A percentile compares a stretch with the other conserved stretches of the same genome.
These are phyloP conservation scores for Penstemon barbatus DNA, from an alignment of 257 asterid genomes.

Conservation along the genomic window DNA sequence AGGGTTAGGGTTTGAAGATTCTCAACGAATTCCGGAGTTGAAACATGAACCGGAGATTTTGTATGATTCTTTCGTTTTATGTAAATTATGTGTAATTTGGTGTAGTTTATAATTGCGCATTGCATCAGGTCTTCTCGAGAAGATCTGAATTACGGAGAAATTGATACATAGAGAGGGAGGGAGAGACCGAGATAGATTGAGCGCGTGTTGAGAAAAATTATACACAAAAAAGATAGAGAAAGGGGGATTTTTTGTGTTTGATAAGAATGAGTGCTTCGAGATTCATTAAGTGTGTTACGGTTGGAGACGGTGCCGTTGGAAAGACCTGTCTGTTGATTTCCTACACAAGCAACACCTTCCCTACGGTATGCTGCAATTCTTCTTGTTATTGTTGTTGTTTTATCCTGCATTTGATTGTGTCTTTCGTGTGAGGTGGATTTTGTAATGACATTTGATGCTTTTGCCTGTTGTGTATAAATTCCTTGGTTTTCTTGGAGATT, in stretches of 20 bases:
- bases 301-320: constrained; percentile 73
- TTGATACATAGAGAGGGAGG: not conserved
- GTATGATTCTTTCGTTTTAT: not conserved
- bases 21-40: constrained; percentile 13
- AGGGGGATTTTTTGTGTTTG: too few relatives aligned
- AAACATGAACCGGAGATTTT: constrained; percentile 1
- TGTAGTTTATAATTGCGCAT: constrained; percentile 16
- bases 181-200: not conserved
- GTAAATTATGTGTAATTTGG: constrained; percentile 28
- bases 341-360: constrained; percentile 68
- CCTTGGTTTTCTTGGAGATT: too few relatives aligned
- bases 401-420: not conserved
- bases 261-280: constrained; percentile 56
- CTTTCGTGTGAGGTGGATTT: not conserved
- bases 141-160: constrained; percentile 33
- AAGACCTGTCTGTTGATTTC: constrained; percentile 69
- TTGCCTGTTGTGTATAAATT: not conserved
- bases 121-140: constrained; percentile 49
- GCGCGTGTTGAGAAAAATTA: not conserved
- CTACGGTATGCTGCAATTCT: constrained; percentile 32
- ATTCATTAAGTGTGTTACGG: constrained; percentile 66
- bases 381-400: not conserved
- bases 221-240: too few relatives aligned
- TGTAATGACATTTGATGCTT: not conserved
- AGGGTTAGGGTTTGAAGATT: constrained; percentile 28